These are phyloP conservation scores for Adenanthera pavonina DNA, from an alignment of 306 rosid genomes.

Conservation along the genomic window DNA sequence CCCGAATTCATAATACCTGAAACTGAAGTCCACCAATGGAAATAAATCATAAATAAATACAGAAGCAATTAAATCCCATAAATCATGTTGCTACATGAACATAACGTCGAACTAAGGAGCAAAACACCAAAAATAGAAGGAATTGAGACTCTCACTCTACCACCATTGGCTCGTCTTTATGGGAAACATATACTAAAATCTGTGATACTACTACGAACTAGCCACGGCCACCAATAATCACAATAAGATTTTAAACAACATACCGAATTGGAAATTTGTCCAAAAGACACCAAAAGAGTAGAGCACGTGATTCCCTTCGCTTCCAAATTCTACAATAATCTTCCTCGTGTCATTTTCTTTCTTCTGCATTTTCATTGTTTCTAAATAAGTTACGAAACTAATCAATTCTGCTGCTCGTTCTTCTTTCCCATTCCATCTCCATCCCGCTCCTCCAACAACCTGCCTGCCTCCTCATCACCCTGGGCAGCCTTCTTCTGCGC, in stretches of 20 bases:
- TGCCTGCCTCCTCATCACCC: conserved; percentile 74
- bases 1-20: conserved; percentile 14
- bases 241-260: conserved; percentile 42
- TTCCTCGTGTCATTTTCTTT: conserved; percentile 45
- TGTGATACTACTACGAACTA: conserved; percentile 40
- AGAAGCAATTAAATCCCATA: conserved; percentile 38
- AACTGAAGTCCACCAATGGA: conserved; percentile 4
- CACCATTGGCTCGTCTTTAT: conserved; percentile 37
- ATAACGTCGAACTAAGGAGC: conserved; percentile 24
- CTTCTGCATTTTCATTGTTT: conserved; percentile 20
- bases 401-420: conserved; percentile 56
- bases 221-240: conserved; percentile 33
- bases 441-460: conserved; percentile 74
- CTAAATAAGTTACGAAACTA: conserved; percentile 15
- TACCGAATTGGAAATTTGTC: conserved; percentile 48
- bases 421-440: conserved; percentile 63
- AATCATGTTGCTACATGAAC: conserved; percentile 40
- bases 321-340: conserved; percentile 12
- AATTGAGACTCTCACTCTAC: conserved; percentile 47
- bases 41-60: conserved; percentile 40
- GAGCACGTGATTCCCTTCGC: conserved; percentile 27
- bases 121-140: conserved; percentile 28
- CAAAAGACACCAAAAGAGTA: conserved; percentile 32
- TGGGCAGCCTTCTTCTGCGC: conserved; percentile 70
- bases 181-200: conserved; percentile 51